Conservation (phyloP, 805 yeast species). For the Myxozyma nipponensis region DNA sequence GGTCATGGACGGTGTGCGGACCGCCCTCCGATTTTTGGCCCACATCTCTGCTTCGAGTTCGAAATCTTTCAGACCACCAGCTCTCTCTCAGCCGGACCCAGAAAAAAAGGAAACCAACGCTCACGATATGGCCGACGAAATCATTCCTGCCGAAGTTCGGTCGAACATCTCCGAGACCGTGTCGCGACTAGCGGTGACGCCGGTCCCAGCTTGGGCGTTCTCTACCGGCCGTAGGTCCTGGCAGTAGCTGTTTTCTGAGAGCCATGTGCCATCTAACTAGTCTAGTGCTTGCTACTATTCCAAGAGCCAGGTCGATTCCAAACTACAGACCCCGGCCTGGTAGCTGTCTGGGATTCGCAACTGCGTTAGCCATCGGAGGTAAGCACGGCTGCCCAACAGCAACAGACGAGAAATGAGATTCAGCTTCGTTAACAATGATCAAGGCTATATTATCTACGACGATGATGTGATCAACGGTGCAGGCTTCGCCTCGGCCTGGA, state of each 20-base stretch:
- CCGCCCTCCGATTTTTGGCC: too few relatives aligned
- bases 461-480: slow-evolving; percentile 75
- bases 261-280: background rate
- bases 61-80: too few relatives aligned
- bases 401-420: too few relatives aligned
- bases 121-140: too few relatives aligned
- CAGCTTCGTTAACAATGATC: background rate
- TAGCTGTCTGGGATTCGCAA: slow-evolving; percentile 27
- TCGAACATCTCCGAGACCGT: slow-evolving; percentile 13
- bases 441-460: slow-evolving; percentile 58
- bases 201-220: slow-evolving; percentile 26
- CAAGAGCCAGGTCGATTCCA: slow-evolving; percentile 11
- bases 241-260: too few relatives aligned
- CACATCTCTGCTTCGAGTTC: too few relatives aligned
- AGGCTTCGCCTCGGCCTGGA: slow-evolving; percentile 76
- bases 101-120: too few relatives aligned
- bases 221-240: slow-evolving; percentile 21
- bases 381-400: background rate
- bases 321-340: slow-evolving; percentile 23
- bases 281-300: slow-evolving; percentile 25
- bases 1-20: too few relatives aligned
- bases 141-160: slow-evolving; percentile 1
- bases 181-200: slow-evolving; percentile 26
- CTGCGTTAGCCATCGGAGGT: slow-evolving; percentile 28
- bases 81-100: too few relatives aligned